Conservation (phyloP, 2,329 filamentous ascomycete genomes). For the Rhynchosporium agropyri region DNA sequence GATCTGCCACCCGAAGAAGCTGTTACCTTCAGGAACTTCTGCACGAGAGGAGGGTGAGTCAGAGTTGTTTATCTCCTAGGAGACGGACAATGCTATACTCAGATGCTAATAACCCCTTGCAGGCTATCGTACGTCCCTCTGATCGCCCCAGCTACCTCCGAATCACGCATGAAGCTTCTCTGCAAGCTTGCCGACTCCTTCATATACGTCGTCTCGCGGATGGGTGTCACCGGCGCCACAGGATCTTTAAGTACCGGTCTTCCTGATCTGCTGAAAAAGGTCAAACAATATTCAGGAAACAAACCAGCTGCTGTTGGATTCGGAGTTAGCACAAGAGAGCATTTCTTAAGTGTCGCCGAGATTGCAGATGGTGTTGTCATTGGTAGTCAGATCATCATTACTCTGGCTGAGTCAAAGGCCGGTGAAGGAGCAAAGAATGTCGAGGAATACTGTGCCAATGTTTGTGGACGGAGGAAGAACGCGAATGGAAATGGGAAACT, state of each 20-base stretch:
- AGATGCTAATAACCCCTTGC: constrained; percentile 15
- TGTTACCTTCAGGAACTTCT: constrained; percentile 84
- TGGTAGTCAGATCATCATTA: constrained; percentile 90
- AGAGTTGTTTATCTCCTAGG: background rate
- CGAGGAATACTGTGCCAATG: constrained; percentile 81
- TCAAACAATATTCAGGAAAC: constrained; percentile 90
- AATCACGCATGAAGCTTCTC: constrained; percentile 89
- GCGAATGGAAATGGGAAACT: constrained; percentile 34
- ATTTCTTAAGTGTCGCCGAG: constrained; percentile 82
- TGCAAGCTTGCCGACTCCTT: constrained; percentile 98
- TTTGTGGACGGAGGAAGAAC: constrained; percentile 59
- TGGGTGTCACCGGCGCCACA: constrained; percentile 92
- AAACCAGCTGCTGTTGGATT: constrained; percentile 93
- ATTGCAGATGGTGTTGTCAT: constrained; percentile 95
- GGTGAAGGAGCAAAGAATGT: constrained; percentile 72
- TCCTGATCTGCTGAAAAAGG: constrained; percentile 77
- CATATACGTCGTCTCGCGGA: constrained; percentile 96
- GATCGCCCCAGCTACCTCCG: constrained; percentile 91
- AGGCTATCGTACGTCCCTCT: constrained; percentile 95
- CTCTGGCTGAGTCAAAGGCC: constrained; percentile 67
- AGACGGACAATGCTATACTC: no score
- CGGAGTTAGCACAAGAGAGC: constrained; percentile 91
- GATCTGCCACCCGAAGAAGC: constrained; percentile 96
- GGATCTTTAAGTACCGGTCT: constrained; percentile 81
- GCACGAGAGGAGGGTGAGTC: constrained; percentile 71